Evolutionary conservation across 2,329 filamentous ascomycete genomes (phyloP), one percentile per base, ranked within the genome.

Genomic region (Sordariomycetes sp.): DNA sequence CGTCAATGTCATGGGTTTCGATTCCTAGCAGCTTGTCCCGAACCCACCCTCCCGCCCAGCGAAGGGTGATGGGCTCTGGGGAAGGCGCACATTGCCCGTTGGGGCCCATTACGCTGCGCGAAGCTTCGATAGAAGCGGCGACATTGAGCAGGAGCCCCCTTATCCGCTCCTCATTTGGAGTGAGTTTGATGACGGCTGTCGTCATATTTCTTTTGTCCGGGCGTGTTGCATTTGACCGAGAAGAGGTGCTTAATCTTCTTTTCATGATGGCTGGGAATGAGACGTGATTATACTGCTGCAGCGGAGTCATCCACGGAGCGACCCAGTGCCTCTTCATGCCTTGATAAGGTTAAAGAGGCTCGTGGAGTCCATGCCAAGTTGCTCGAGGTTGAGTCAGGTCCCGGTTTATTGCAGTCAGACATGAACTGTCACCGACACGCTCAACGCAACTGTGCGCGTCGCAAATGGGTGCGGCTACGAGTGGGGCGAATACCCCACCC

Each of bases 41-140:
- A 12, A 94, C 89, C 89, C 89, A 95, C 28, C 89, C 89, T 59
- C 89, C 89, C 0, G 89, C 89, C 80, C 87, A 92, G 54, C 89
- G 84, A 52, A 94, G 74, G 20, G 85, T 74, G 15, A 85, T 68
- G 22, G 84, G 77, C 62, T 84, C 76, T 15, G 71, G 66, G 10
- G 80, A 65, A 55, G 76, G 65, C 53, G 72, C 70, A 1, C 72
- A 66, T 34, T 69, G 64, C 63, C 87, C 80, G 60, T 90, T 84
- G 36, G 22, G 45, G 34, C 20, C 36, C 3, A 32, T 28, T 13
- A 5, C 24, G 15, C 24, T 52, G 28, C 25, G 51, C 24, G 51
- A 52, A 13, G 13, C 12, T 20, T 54, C 42, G 39, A 72, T 67
- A 64, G 84, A 86, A 12, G 77, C 70, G 25, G 88, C 89, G n/a